Conservation (phyloP, 2,329 filamentous ascomycete species). For the Exserohilum rostratum region DNA sequence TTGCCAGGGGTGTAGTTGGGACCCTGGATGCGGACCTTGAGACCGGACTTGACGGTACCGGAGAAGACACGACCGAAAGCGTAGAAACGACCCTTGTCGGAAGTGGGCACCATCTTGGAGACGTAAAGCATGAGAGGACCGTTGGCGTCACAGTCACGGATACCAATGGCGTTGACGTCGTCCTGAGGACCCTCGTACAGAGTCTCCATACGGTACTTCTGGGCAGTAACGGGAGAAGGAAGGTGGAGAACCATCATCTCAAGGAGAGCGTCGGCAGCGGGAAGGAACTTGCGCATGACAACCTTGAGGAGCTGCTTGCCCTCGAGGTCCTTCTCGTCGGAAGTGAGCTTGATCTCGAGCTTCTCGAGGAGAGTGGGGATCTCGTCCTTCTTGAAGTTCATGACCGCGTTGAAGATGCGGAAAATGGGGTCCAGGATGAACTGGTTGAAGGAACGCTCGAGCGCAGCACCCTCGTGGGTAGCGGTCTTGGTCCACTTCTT, state of each 20-base stretch:
- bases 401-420: conserved; percentile 95
- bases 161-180: conserved; percentile 91
- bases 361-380: conserved; percentile 82
- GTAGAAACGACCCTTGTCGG: conserved; percentile 99
- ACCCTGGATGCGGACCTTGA: conserved; percentile 99
- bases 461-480: conserved; percentile 81
- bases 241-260: conserved; percentile 99
- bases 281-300: conserved; percentile 98
- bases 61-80: conserved; percentile 99
- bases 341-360: conserved; percentile 88
- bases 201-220: conserved; percentile 97
- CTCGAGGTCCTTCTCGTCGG: conserved; percentile 89
- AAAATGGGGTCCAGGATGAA: conserved; percentile 99
- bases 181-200: conserved; percentile 97
- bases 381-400: conserved; percentile 99
- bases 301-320: conserved; percentile 98
- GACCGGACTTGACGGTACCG: conserved; percentile 94
- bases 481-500: conserved; percentile 99
- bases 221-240: conserved; percentile 92
- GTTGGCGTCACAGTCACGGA: conserved; percentile 98
- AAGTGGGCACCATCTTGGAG: conserved; percentile 99
- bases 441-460: conserved; percentile 99
- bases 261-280: conserved; percentile 94
- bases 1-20: conserved; percentile 98
- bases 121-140: conserved; percentile 99